Evolutionary conservation across 306 rosid species (phyloP).

Genomic region (Morella rubra): DNA sequence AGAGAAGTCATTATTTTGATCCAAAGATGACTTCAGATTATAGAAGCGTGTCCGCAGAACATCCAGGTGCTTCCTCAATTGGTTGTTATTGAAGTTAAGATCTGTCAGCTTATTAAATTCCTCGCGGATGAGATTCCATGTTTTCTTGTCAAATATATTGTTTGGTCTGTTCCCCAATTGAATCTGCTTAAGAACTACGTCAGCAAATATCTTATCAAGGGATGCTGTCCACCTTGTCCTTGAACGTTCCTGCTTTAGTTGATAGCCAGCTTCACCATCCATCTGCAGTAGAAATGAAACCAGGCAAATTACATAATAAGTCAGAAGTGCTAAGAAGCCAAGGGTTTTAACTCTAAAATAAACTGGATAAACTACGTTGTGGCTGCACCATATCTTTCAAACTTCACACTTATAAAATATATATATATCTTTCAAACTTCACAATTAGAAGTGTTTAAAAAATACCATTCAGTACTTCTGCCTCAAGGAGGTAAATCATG

Average conservation of each 20-base stretch:
- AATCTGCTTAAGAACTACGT: constrained; percentile 78
- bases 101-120: constrained; percentile 74
- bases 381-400: not conserved
- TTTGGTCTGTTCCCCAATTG: constrained; percentile 78
- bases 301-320: constrained; percentile 3
- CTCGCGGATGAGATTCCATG: constrained; percentile 79
- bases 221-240: constrained; percentile 94
- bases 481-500: not conserved
- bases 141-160: constrained; percentile 79
- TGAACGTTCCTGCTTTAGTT: constrained; percentile 75
- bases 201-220: constrained; percentile 85
- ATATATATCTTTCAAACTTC: not conserved
- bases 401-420: no score
- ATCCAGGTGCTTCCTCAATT: constrained; percentile 86
- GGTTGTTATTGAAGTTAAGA: constrained; percentile 85
- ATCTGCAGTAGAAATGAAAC: constrained; percentile 38
- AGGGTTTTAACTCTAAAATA: not conserved
- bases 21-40: constrained; percentile 60
- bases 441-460: not conserved
- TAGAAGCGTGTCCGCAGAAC: constrained; percentile 79
- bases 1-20: constrained; percentile 63
- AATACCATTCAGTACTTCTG: not conserved
- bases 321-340: constrained; percentile 13
- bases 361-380: not conserved
- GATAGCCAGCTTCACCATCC: constrained; percentile 55